A percentile compares a stretch with the other conserved stretches of the same genome.
phyloP scores from a whole-genome alignment of 768 basidiomycete genomes.

The Amyloporia xantha region DNA sequence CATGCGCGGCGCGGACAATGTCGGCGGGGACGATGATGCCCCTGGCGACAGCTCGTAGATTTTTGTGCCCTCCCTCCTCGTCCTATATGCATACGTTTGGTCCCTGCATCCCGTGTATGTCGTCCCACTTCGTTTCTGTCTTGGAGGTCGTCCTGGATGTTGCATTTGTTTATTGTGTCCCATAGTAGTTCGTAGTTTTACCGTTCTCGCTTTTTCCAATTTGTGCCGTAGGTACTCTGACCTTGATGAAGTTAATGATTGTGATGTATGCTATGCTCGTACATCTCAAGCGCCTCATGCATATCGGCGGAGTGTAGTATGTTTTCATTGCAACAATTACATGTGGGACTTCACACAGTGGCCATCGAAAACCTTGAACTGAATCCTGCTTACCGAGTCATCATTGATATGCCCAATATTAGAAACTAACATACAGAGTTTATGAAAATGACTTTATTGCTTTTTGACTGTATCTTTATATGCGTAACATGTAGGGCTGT shows the following conservation, averaged over 20 bases:
- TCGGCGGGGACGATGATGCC: not conserved
- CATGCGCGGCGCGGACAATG: not conserved
- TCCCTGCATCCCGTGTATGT: not conserved
- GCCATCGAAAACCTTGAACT: too few species aligned
- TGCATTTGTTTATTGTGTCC: slow-evolving; percentile 2
- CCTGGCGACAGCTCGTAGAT: not conserved
- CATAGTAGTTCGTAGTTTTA: not conserved
- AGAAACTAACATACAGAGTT: too few species aligned
- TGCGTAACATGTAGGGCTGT: too few species aligned
- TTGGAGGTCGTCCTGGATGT: slow-evolving; percentile 2
- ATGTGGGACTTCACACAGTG: too few species aligned
- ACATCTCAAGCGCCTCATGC: too few species aligned
- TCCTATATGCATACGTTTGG: not conserved
- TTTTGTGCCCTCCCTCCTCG: not conserved
- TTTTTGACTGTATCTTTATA: too few species aligned
- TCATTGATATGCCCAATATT: too few species aligned
- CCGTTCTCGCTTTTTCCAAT: not conserved
- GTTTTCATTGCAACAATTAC: too few species aligned
- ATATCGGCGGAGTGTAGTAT: too few species aligned
- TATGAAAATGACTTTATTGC: too few species aligned
- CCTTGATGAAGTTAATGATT: not conserved
- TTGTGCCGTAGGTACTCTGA: not conserved
- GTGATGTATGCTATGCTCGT: not conserved
- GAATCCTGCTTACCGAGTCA: too few species aligned
- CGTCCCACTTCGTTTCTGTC: not conserved